These are phyloP conservation scores for Trypethelium eluteriae DNA, from an alignment of 495 filamentous ascomycete genomes.

Conservation along the genomic window DNA sequence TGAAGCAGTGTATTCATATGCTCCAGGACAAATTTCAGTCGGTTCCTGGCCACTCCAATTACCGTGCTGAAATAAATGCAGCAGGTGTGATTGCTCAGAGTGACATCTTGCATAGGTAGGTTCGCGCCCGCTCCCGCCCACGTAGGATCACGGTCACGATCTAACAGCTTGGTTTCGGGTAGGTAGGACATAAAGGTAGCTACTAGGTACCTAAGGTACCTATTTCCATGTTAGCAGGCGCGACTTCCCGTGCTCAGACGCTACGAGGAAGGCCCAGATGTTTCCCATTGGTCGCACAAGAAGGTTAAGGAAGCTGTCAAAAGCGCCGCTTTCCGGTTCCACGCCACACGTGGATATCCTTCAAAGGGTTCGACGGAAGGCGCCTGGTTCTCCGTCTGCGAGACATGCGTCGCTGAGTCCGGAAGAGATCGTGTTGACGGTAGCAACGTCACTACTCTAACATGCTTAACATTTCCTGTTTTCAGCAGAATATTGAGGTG, in stretches of 20 bases:
- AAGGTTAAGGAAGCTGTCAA: conserved; percentile 3
- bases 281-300: not conserved
- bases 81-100: too few relatives aligned
- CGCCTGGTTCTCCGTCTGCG: not conserved
- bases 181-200: too few relatives aligned
- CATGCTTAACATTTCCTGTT: not conserved
- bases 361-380: not conserved
- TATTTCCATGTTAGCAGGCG: too few relatives aligned
- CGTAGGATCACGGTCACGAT: too few relatives aligned
- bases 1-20: too few relatives aligned
- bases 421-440: not conserved
- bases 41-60: too few relatives aligned
- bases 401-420: not conserved
- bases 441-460: not conserved
- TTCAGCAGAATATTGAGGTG: not conserved
- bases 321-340: not conserved
- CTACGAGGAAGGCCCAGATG: not conserved
- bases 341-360: conserved; percentile 1
- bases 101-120: too few relatives aligned
- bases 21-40: too few relatives aligned
- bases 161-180: too few relatives aligned
- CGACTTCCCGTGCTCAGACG: not conserved
- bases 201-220: too few relatives aligned
- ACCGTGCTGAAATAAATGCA: too few relatives aligned
- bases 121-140: too few relatives aligned